These are phyloP conservation scores for Helianthus tuberosus DNA, from an alignment of 129 eudicot genomes.

Conservation along the genomic window DNA sequence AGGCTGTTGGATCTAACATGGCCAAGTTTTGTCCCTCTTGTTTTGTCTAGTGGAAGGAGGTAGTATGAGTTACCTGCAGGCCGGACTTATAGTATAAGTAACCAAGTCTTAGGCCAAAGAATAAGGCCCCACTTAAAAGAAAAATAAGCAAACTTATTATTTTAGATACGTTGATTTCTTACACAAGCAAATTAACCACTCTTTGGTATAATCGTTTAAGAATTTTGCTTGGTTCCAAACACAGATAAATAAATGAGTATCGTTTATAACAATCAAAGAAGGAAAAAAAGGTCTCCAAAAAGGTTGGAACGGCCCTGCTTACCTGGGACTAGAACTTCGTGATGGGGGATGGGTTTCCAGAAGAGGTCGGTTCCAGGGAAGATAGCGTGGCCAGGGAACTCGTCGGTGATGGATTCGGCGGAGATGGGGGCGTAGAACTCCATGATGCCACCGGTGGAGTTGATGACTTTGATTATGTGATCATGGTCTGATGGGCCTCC, in stretches of 20 bases:
- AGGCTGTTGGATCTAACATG: conserved; percentile 77
- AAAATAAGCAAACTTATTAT: no score
- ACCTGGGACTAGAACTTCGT: conserved; percentile 51
- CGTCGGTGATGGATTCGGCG: conserved; percentile 62
- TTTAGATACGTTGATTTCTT: no score
- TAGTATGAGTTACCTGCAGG: conserved; percentile 56
- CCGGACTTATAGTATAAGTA: no score
- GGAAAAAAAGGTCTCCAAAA: no score
- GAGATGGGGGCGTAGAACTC: conserved; percentile 58
- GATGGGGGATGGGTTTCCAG: conserved; percentile 68
- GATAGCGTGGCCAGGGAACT: conserved; percentile 71
- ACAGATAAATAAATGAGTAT: no score
- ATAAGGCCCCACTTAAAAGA: no score
- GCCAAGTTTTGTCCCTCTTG: conserved; percentile 26
- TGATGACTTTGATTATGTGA: conserved; percentile 48
- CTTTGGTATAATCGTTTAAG: no score
- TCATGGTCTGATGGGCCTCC: conserved; percentile 50
- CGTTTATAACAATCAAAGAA: no score
- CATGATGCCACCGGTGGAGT: conserved; percentile 65
- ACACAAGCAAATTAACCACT: no score
- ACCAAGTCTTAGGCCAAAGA: no score
- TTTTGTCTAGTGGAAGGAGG: conserved; percentile 55
- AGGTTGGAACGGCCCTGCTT: background rate
- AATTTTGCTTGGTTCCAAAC: no score
- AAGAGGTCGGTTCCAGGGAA: conserved; percentile 61